Evolutionary conservation across 371 early-diverging fungal species (phyloP), one percentile per base, ranked within the genome.

Genomic region (Cokeromyces recurvatus): DNA sequence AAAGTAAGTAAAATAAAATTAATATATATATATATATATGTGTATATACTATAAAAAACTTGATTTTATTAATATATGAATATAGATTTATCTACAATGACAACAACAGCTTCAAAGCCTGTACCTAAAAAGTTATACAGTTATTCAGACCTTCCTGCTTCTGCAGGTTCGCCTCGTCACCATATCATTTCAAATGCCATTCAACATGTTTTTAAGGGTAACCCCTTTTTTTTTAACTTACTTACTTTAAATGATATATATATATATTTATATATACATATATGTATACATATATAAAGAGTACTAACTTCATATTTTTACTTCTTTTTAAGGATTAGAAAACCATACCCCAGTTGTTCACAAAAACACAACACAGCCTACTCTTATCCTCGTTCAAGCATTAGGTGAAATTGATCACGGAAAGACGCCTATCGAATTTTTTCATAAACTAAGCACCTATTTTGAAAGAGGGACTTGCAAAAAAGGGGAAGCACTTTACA

Each of bases 351-450:
- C 66, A 5, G 35, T 43, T 24, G 48, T 60, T 8, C 66, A 68
- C 32, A 43, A 55, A n/a, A 68, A 68, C 35, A 51, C 69, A 11
- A 52, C 66, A 7, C 78, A 78, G 24, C 85, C 84, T 14, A 68
- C 84, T 3, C 67, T 78, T 4, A 64, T 85, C 19, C 66, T 91
- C 11, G 57, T 83, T 15, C 83, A 86, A 51, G 83, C 88, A 0
- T 81, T 89, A 43, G 69, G 78, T 19, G 87, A 85, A 43, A 54
- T 78, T 29, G 31, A 48, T 17, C 43, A 71, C 53, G 52, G 46
- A 0, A 38, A 62, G 3, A 27, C 49, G 25, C 56, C 76, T 2
- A 62, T 73, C 0, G 81, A 81, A 43, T 79, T 84, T 42, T 81
- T 74, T 49, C 64, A 75, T 48, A 66, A 58, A 12, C 56, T 87